Evolutionary conservation across 2,329 filamentous ascomycete genomes (phyloP), one percentile per base, ranked within the genome.

Genomic region (Ascochyta rabiei): DNA sequence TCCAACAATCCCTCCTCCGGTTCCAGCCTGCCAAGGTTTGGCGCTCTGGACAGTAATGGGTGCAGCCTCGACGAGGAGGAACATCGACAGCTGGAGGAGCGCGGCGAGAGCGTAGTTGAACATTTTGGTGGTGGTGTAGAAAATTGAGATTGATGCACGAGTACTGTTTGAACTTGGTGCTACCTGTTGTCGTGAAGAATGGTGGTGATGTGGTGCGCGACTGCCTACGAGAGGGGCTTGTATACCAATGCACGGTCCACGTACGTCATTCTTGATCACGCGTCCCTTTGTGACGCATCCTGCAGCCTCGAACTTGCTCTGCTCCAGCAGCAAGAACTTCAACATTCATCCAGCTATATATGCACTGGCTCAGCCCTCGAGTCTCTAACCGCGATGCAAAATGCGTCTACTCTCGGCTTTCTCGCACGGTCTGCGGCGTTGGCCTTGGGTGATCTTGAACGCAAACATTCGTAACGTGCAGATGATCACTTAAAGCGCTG

Each of bases 1-100:
- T 1, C 85, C 85, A 6, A 86, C 42, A 31, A 87, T 79, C 1
- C 86, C 85, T 15, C 86, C 86, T 23, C 85, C 84, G 2, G 82
- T 83, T 35, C 85, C 85, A 42, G 84, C 86, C 51, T 85, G 80
- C 81, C 82, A 84, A 9, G 81, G 72, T 61, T 81, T 77, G 19
- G 61, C 68, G 18, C 71, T 58, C 47, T 71, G 74, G 7, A 75
- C 71, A 13, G 70, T 73, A 8, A 78, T 60, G 30, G 77, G 72
- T 43, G 81, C 80, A 2, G 82, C 82, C 19, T 82, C 83, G 50
- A 79, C 74, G 41, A 80, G 77, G 50, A 84, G 70, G 37, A 78
- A 71, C 46, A 82, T 77, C 63, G 76, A 80, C 60, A 84, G 79
- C 73, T 85, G 82, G 55, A 86, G 75, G 59, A 85, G 64, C 62